Base-by-base conservation (phyloP, 768 basidiomycete species). In the Russula griseocarnosa region DNA sequence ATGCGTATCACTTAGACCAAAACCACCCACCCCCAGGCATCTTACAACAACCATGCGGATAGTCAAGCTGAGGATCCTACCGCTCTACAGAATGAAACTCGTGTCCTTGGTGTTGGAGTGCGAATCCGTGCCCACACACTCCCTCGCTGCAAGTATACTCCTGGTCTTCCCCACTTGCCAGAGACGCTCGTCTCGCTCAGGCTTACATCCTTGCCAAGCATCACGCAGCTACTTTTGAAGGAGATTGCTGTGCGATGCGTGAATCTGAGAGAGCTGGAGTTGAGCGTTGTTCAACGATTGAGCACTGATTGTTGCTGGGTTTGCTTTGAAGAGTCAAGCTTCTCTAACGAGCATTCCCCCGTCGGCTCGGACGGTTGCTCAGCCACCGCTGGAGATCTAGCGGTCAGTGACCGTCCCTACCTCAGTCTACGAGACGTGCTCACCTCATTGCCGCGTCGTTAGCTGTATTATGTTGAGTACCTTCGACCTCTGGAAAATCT, bases 271-370 rank as follows among this genome's bases (percentile, higher is more conserved):
- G 73, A 77, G 55, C 79, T 90, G 14, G 76, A 82, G 65, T 75
- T 89, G 54, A 84, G 82, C 69, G 83, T 82, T 63, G 80, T 82
- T 6, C 85, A 86, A 65, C 78, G 84, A 44, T 75, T 88, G 51
- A 80, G 83, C 61, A 69, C 78, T 32, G 76, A 74, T 56, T 87
- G 85, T 70, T 90, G 87, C 71, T 83, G 83, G 79, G 68, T 70
- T 51, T 90, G 88, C 71, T 83, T 83, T 63, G 84, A 85, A 73
- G 86, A 87, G 49, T 84, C 82, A 54, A 74, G 83, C 28, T 78
- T 74, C 10, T 76, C 78, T 55, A 78, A 79, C 28, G 63, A 79
- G 3, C 86, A 89, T 72, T 90, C 87, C 8, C 87, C 87, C 0
- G 76, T 90, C 14, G 62, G 60, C 30, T 60, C 83, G 83, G 55